phyloP scores from a whole-genome alignment of 441 rosid species.

The Erodium texanum region DNA sequence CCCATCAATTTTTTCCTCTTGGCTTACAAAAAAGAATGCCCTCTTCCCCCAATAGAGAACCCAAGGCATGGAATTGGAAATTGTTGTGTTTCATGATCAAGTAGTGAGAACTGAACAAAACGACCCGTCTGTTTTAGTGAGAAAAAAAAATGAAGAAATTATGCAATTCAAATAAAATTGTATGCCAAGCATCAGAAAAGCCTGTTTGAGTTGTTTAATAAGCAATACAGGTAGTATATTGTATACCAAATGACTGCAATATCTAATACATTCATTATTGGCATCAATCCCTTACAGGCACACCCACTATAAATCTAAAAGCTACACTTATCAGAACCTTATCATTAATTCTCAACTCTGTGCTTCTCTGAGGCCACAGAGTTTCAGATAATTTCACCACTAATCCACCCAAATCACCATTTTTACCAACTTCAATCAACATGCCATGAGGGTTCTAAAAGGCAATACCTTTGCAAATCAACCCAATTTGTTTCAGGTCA shows the following conservation, averaged over 20 bases:
- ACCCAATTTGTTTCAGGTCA: background rate
- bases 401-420: background rate
- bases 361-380: background rate
- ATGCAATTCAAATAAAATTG: background rate
- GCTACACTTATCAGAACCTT: conserved; percentile 1
- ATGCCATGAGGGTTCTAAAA: background rate
- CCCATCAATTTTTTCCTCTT: background rate
- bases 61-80: background rate
- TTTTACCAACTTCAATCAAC: background rate
- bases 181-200: background rate
- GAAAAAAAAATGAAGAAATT: no score
- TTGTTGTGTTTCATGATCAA: no score
- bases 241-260: conserved; percentile 1
- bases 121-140: background rate
- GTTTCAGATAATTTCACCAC: background rate
- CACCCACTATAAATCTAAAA: background rate
- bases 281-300: background rate
- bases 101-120: background rate
- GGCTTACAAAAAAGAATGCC: background rate
- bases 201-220: background rate
- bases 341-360: background rate
- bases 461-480: background rate
- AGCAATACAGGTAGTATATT: conserved; percentile 1
- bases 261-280: background rate
- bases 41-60: background rate